Base-by-base conservation (phyloP, 441 rosid genomes). In the Theobroma grandiflorum region DNA sequence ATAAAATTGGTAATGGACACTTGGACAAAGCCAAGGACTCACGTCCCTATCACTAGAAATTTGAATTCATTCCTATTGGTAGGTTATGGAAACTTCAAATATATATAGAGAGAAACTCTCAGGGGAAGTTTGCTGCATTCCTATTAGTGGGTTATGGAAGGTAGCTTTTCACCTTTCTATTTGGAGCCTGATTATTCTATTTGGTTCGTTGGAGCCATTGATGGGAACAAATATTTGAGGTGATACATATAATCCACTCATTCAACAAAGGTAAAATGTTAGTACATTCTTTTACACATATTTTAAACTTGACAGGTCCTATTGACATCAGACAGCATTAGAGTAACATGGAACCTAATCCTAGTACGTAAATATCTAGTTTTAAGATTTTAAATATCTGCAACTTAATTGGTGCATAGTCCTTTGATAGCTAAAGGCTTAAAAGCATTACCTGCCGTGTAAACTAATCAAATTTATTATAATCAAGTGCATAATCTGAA, bases 21-120 rank as follows among this genome's bases (percentile, higher is more conserved):
- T 72, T 8, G 63, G 75, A 72, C 62, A 18, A 50, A 52, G 16
- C 47, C 75, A 72, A 72, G 31, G 35, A 33, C 16, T 72, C 8
- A 16, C 10, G 62, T 52, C 75, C 22, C 22, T 4, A 10, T 72
- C 62, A 50, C 33, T 31, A 22, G 8, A 31, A 47, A 64, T 3
- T 14, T 16, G 68, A 64, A 16, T 42, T 18, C 70, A 40, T 65
- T 40, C 2, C 42, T 8, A 14, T 38, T n/a, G 3, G 22, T 26
- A 11, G 20, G 47, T 49, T 70, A 26, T 26, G 58, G 15, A 65
- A 47, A 43, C 37, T 45, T 45, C 11, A 43, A 68, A 43, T 10
- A 26, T 26, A 45, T 45, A 20, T 10, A 5, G 35, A 20, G 43
- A 67, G 2, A 16, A 61, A 5, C 8, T 10, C 14, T 43, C 9